Base-by-base conservation (phyloP, 192 early-diverging fungal species). In the Mycoemilia scoparia region DNA sequence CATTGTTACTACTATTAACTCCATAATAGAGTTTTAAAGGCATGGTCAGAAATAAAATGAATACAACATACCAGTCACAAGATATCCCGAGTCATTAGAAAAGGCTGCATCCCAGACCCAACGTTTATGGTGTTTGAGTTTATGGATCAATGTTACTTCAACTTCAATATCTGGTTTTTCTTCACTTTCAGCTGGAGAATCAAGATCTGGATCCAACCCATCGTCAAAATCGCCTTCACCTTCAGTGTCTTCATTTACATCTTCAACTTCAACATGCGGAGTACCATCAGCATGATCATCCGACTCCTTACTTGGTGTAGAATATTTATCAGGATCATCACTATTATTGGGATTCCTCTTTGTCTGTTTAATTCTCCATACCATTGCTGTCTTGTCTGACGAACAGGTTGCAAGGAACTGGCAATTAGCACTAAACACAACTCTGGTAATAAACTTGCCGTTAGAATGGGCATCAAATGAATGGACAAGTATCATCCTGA, bases 101-200 rank as follows among this genome's bases (percentile, higher is more conserved):
- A 57, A 64, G 17, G 50, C 54, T 1, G 55, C 60, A 28, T 64
- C 60, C 60, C 60, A 64, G 14, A 64, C 60, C 60, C 60, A 64
- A 24, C 54, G 41, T 10, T 41, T 29, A 49, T 64, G 60, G 35
- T 64, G 54, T 8, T 20, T 24, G 1, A 64, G 44, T 31, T 36
- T 23, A 29, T 57, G 54, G 26, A 57, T 43, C 14, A 57, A 40
- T 10, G 27, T 10, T 28, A 10, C 12, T 9, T 28, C 27, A 28
- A 12, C 9, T 10, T 9, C 9, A 28, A 9, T 10, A 28, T 9
- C 12, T 28, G 12, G 9, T 10, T 10, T 10, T 28, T 10, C 27
- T 10, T 28, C 12, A 28, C 27, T 28, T 26, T 44, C 54, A 2
- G 51, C 54, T 3, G 47, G 47, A 0, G 50, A 37, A 29, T 43